A percentile compares a stretch with the other conserved stretches of the same genome.
Evolutionary conservation across 78 protist genomes (phyloP).

Genomic region (Chrysochromulina tobinii): DNA sequence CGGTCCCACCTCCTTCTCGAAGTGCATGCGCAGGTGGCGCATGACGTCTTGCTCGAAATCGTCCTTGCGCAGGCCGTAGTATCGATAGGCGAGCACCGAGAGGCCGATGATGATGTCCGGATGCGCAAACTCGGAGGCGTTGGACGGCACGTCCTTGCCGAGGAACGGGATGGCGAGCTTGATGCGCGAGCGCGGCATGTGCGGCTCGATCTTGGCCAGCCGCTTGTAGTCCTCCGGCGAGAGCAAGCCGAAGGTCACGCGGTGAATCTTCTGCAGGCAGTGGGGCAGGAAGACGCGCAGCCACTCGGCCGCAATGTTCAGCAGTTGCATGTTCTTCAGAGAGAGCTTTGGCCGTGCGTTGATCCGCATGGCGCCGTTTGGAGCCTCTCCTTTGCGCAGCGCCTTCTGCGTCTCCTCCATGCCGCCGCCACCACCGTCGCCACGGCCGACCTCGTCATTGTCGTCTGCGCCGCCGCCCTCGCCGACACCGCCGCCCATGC

Average conservation of each 20-base stretch:
- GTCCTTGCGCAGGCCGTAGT: conserved; percentile 35
- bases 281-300: conserved; percentile 45
- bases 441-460: too few species aligned
- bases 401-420: too few species aligned
- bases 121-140: conserved; percentile 67
- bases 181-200: background rate
- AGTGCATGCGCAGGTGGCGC: background rate
- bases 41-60: background rate
- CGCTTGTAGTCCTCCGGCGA: background rate
- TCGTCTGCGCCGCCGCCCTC: too few species aligned
- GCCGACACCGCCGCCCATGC: too few species aligned
- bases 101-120: conserved; percentile 69
- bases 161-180: conserved; percentile 42
- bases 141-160: conserved; percentile 61
- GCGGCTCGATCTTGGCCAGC: conserved; percentile 12
- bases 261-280: conserved; percentile 46
- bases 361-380: too few species aligned
- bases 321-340: background rate
- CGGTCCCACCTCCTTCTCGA: conserved; percentile 24
- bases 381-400: too few species aligned
- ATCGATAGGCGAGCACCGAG: conserved; percentile 58
- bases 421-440: too few species aligned
- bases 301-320: conserved; percentile 43
- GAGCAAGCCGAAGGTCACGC: conserved; percentile 66
- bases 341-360: too few species aligned